Base-by-base conservation (phyloP, 495 filamentous ascomycete species). In the Staphylotrichum longicolle region DNA sequence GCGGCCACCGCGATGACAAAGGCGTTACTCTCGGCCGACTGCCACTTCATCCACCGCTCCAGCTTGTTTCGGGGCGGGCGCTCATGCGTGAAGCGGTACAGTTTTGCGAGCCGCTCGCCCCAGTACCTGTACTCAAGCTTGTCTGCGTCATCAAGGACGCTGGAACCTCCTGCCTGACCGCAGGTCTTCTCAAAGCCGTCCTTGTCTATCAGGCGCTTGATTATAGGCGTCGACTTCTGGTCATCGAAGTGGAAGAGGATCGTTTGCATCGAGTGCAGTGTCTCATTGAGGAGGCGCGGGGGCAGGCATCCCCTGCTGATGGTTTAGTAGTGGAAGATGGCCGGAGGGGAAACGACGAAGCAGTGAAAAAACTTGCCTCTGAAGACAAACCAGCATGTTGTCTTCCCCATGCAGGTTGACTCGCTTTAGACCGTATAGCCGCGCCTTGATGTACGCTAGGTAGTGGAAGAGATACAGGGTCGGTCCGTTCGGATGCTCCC, bases 11-110 rank as follows among this genome's bases (percentile, higher is more conserved):
- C 58, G 5, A 54, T 49, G 4, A 35, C 27, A 8, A 54, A 54
- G 5, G 50, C 39, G 20, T 54, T 61, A 27, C 48, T 61, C n/a
- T 61, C 58, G 7, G 58, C 46, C 0, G 48, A 47, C 15, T 53
- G 48, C 58, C 58, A 61, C 41, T 47, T 46, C 40, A 61, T 54
- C 39, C 48, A 54, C 30, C 50, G 49, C 58, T 61, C 48, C n/a
- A 61, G 47, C 40, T 47, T 61, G 20, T 44, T 54, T 4, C 47
- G 40, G 0, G 58, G 49, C 11, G 58, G 58, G 33, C 41, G 48
- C 4, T 54, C 48, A 1, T 10, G 50, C 6, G 50, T 30, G 5
- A 61, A 45, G 7, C 27, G 32, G 30, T 61, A 27, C 50, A 61
- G 27, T 0, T 8, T 30, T 3, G 48, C 48, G 1, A 51, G 48